Base-by-base conservation (phyloP, 371 early-diverging fungal genomes). In the Apophysomyces ossiformis region DNA sequence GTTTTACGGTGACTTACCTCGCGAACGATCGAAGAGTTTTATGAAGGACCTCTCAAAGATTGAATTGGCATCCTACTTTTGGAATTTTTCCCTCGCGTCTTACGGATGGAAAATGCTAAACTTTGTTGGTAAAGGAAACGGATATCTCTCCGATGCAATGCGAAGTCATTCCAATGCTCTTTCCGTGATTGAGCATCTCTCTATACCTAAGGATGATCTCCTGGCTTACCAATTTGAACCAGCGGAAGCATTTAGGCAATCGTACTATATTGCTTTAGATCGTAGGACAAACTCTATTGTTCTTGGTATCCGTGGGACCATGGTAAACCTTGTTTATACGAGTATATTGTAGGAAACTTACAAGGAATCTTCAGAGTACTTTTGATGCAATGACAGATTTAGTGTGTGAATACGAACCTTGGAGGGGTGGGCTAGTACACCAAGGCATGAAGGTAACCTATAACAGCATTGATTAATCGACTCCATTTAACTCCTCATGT, bases 391-490 rank as follows among this genome's bases (percentile, higher is more conserved):
- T 94, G 65, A 93, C 95, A 0, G 95, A 95, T 69, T 68, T 94
- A 18, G 87, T 90, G 0, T 94, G 93, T 62, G 92, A 93, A 67
- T 94, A 94, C 65, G 84, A 87, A 54, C 89, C 85, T 38, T 94
- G 94, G 94, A 87, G 89, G 58, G 94, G 92, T 11, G 94, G 94
- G 0, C 71, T 93, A 11, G 90, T 92, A 16, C 94, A 94, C 61
- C 82, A 86, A 59, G 94, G 94, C 32, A 90, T 94, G 79, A 82
- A 89, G 74, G 77, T 77, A 74, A 21, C 18, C 15, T 32, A 44
- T 26, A 57, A 16, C 5, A n/a, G 13, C 4, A 21, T 18, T 12
- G 1, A 50, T 18, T 43, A 4, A 8, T n/a, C 26, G 37, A 15
- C 7, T 15, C 37, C 2, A 57, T 36, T 44, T 9, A 36, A 57